These are phyloP conservation scores for sunflower (Helianthus annuus) DNA, from an alignment of 129 eudicot genomes.

Conservation along the genomic window DNA sequence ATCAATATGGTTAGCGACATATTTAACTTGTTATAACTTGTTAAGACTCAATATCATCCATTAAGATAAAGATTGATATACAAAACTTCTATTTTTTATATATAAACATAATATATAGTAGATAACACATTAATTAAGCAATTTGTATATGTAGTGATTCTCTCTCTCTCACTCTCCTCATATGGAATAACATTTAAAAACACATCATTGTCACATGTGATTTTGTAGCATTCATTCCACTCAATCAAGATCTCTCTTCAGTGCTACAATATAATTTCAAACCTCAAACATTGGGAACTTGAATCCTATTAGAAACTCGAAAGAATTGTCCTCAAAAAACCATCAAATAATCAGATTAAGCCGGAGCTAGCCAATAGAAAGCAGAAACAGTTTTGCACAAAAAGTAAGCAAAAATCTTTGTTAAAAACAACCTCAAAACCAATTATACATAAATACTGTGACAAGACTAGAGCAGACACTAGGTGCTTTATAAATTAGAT, in stretches of 20 bases:
- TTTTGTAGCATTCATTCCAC: conserved; percentile 32
- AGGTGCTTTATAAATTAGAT: neutral
- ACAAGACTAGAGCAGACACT: neutral
- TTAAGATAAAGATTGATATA: no score
- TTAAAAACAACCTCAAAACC: neutral
- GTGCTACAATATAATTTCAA: conserved; percentile 20
- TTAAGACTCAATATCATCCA: no score
- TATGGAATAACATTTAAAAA: neutral
- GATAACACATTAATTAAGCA: neutral
- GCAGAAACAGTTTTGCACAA: neutral
- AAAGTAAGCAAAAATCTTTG: neutral
- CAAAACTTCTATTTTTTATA: no score
- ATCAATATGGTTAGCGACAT: no score
- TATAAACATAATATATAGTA: no score
- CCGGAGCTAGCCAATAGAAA: neutral
- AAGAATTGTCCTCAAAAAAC: conserved; percentile 5
- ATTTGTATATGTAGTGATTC: neutral
- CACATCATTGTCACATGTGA: conserved; percentile 15
- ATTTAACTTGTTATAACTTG: no score
- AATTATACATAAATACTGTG: neutral
- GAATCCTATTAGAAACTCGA: conserved; percentile 18
- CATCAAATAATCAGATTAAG: conserved; percentile 3
- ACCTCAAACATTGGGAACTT: conserved; percentile 24
- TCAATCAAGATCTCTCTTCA: conserved; percentile 26
- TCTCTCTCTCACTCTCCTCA: neutral